Conservation (phyloP, 305 asterid species). For the Fraxinus sp. region DNA sequence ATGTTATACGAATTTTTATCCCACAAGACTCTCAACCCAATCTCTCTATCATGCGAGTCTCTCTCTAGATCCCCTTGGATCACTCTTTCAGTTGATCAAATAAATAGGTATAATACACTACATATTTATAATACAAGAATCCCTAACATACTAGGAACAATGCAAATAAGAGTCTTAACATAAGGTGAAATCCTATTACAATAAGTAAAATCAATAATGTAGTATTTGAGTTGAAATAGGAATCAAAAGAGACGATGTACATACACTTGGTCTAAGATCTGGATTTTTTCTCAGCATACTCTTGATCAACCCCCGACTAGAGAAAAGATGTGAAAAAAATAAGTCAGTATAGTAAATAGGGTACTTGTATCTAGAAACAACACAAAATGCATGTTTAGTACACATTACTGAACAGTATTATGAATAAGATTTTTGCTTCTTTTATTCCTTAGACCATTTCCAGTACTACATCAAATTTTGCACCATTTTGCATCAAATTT, state of each 20-base stretch:
- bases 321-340: slow-evolving; percentile 7
- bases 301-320: slow-evolving; percentile 84
- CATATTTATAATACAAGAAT: not conserved
- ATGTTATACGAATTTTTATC: not conserved
- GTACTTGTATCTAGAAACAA: slow-evolving; percentile 8
- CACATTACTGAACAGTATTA: not conserved
- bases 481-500: no score
- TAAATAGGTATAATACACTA: not conserved
- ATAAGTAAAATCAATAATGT: not conserved
- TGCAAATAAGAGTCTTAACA: not conserved
- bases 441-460: not conserved
- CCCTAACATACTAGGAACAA: no score
- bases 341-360: slow-evolving; percentile 5
- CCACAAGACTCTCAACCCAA: not conserved
- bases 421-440: not conserved
- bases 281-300: slow-evolving; percentile 94
- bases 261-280: slow-evolving; percentile 91
- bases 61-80: not conserved
- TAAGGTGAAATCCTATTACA: not conserved
- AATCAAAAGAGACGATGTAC: slow-evolving; percentile 11
- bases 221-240: not conserved
- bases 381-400: not conserved
- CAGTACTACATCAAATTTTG: no score
- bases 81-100: not conserved
- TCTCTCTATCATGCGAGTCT: no score